Evolutionary conservation across 2,329 filamentous ascomycete genomes (phyloP).

Genomic region (Aspergillus ochraceoroseus): DNA sequence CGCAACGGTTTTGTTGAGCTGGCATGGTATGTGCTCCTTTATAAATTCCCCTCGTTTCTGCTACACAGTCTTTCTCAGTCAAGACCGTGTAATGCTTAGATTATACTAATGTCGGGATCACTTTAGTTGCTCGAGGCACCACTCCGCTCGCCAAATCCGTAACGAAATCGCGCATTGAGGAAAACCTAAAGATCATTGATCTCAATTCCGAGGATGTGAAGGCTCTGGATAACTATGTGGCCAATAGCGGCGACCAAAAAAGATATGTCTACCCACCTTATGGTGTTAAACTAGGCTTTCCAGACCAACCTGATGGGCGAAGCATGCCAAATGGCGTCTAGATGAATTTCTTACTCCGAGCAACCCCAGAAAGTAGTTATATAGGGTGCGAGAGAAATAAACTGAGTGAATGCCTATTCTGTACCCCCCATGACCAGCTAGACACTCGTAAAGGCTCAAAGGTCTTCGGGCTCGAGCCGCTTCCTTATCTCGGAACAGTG

Average conservation of each 20-base stretch:
- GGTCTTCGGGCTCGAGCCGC: too few relatives aligned
- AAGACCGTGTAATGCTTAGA: too few relatives aligned
- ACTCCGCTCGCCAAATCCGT: conserved; percentile 43
- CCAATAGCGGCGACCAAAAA: conserved; percentile 32
- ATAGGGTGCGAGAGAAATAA: too few relatives aligned
- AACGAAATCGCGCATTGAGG: conserved; percentile 40
- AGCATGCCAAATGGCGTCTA: too few relatives aligned
- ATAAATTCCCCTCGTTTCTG: neutral
- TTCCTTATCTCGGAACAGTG: too few relatives aligned
- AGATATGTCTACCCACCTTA: conserved; percentile 65
- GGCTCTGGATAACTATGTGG: conserved; percentile 34
- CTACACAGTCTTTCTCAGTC: neutral
- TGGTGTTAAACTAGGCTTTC: conserved; percentile 65
- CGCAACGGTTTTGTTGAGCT: conserved; percentile 42
- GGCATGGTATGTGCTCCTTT: conserved; percentile 36
- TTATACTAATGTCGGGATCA: conserved; percentile 2
- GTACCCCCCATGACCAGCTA: too few relatives aligned
- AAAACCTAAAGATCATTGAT: conserved; percentile 38
- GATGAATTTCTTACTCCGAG: too few relatives aligned
- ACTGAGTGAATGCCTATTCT: too few relatives aligned
- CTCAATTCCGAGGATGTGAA: conserved; percentile 40
- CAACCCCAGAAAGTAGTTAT: too few relatives aligned
- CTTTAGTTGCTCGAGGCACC: conserved; percentile 37
- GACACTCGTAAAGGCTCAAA: too few relatives aligned
- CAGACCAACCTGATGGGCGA: too few relatives aligned